Evolutionary conservation across 1,284 basidiomycete genomes (phyloP).

Genomic region (Ustilago loliicola): DNA sequence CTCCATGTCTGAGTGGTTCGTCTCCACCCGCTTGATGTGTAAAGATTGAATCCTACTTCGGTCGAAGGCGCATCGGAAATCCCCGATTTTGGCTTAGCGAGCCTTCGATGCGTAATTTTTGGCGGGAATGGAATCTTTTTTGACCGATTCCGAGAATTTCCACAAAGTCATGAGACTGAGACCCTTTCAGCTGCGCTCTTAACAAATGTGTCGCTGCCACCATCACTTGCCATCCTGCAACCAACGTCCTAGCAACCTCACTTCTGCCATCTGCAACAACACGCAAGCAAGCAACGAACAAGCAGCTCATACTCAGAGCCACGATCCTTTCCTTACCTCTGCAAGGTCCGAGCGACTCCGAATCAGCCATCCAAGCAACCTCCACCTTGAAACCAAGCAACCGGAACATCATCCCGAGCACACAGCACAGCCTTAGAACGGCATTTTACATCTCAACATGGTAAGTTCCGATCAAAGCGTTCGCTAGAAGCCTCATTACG

Average conservation of each 20-base stretch:
- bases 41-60: background rate
- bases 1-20: background rate
- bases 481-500: no score
- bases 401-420: background rate
- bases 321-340: background rate
- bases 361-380: slow-evolving; percentile 1
- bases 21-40: background rate
- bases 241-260: slow-evolving; percentile 4
- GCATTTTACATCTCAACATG: slow-evolving; percentile 6
- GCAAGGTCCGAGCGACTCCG: no score
- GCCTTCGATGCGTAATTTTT: background rate
- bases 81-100: background rate
- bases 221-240: slow-evolving; percentile 11
- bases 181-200: slow-evolving; percentile 32
- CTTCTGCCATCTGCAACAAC: background rate
- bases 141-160: slow-evolving; percentile 47
- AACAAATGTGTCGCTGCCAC: slow-evolving; percentile 18
- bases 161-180: slow-evolving; percentile 22
- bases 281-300: background rate
- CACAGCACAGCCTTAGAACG: background rate
- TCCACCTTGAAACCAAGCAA: slow-evolving; percentile 20
- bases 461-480: slow-evolving; percentile 5
- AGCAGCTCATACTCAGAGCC: background rate
- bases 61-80: background rate
- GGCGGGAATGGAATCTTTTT: slow-evolving; percentile 29